Conservation (phyloP, 495 filamentous ascomycete genomes). For the Aspergillus olivimuriae region DNA sequence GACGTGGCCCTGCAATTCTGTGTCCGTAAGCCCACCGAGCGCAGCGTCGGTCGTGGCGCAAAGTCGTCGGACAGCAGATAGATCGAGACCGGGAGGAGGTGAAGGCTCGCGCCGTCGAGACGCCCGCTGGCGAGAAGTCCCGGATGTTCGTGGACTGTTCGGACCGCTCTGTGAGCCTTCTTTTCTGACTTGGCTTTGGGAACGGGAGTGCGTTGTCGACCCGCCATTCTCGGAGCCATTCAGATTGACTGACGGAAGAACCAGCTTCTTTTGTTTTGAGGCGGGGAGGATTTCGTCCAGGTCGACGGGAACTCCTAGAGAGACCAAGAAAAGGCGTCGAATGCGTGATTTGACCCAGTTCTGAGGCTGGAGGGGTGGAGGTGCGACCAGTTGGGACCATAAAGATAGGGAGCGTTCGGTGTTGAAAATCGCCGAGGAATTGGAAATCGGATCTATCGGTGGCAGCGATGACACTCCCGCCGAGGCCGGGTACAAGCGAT, state of each 20-base stretch:
- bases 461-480: conserved; percentile 36
- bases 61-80: conserved; percentile 68
- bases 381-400: conserved; percentile 94
- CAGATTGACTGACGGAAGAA: conserved; percentile 77
- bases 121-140: conserved; percentile 29
- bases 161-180: conserved; percentile 34
- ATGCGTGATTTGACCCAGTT: conserved; percentile 98
- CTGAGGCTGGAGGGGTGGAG: conserved; percentile 88
- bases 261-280: conserved; percentile 94
- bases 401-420: conserved; percentile 72
- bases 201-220: conserved; percentile 29
- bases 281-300: conserved; percentile 95
- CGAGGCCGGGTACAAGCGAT: conserved; percentile 48
- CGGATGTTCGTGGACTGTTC: conserved; percentile 31
- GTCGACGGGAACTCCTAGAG: conserved; percentile 90
- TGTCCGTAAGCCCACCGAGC: conserved; percentile 63
- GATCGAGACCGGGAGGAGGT: conserved; percentile 68
- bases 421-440: conserved; percentile 43
- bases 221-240: conserved; percentile 24
- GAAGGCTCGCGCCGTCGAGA: conserved; percentile 46
- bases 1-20: conserved; percentile 72
- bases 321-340: conserved; percentile 91
- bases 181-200: conserved; percentile 40
- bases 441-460: conserved; percentile 38
- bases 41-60: conserved; percentile 82